phyloP scores from a whole-genome alignment of 371 early-diverging fungal species.

The Gilbertella persicaria region DNA sequence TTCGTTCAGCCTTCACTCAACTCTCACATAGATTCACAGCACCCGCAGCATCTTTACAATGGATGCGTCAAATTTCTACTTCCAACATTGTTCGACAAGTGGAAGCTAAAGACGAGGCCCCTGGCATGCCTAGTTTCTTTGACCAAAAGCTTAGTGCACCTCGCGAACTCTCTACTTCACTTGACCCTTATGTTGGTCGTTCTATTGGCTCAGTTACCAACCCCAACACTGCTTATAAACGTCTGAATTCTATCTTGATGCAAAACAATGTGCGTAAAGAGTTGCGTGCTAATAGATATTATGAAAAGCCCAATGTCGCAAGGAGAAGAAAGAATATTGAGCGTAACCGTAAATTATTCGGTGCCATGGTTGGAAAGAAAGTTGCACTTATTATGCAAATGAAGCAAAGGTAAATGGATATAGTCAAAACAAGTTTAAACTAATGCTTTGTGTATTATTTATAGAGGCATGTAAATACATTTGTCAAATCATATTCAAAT shows the following conservation, averaged over 20 bases:
- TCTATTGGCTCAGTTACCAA: slow-evolving; percentile 46
- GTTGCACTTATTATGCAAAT: slow-evolving; percentile 63
- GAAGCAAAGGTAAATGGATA: slow-evolving; percentile 54
- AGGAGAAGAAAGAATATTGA: slow-evolving; percentile 54
- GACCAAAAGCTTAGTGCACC: slow-evolving; percentile 22
- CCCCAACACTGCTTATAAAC: slow-evolving; percentile 43
- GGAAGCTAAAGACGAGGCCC: slow-evolving; percentile 7
- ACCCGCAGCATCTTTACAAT: slow-evolving; percentile 19
- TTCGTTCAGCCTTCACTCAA: slow-evolving; percentile 3
- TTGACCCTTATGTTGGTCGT: slow-evolving; percentile 49
- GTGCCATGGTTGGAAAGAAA: slow-evolving; percentile 56
- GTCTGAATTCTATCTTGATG: slow-evolving; percentile 42
- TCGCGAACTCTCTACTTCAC: slow-evolving; percentile 30
- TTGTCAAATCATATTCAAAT: slow-evolving; percentile 3
- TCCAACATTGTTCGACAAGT: slow-evolving; percentile 8
- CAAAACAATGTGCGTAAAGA: slow-evolving; percentile 52
- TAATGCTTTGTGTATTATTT: background rate
- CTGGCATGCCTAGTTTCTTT: slow-evolving; percentile 25
- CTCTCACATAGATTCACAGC: slow-evolving; percentile 14
- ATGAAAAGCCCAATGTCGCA: slow-evolving; percentile 59
- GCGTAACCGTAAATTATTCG: slow-evolving; percentile 51
- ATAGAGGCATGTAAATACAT: slow-evolving; percentile 27
- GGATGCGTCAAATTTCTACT: slow-evolving; percentile 27
- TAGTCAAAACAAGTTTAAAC: background rate
- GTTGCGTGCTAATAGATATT: slow-evolving; percentile 45